Evolutionary conservation across 2,329 filamentous ascomycete genomes (phyloP), one percentile per base, ranked within the genome.

Genomic region (Kalmusia sp.): DNA sequence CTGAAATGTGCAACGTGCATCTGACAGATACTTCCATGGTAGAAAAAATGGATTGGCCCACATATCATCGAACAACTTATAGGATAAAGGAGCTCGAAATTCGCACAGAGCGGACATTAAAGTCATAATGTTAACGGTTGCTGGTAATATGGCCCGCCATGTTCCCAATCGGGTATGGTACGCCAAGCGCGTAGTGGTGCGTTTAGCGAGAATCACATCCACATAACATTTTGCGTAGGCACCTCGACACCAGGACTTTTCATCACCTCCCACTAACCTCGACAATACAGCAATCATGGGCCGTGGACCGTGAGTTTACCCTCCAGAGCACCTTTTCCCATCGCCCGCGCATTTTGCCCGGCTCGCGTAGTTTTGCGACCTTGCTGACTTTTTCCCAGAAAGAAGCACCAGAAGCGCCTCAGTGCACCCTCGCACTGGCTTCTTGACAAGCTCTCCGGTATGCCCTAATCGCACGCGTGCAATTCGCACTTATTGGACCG

Each of bases 361-460:
- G 12, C 27, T 17, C 9, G 22, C 21, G 21, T 33, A 7, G 4
- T 6, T 33, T 41, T 34, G 37, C 27, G 28, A 51, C 48, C 41
- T 52, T 35, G 34, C 52, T 62, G 28, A 60, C 50, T 43, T 31
- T 30, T 9, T 28, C 62, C 67, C 77, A 93, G 90, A 83, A 96
- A 95, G 88, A 97, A 97, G 90, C 95, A 99, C 85, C 93, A 98
- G 84, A 98, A 99, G 93, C 93, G 95, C 87, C 87, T 98, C 79
- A 95, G 91, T 84, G 95, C 95, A 80, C 95, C 95, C 79, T 96
- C 91, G 80, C 95, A 98, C 90, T 99, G 95, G 95, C 91, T 99
- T 79, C 87, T 99, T 81, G 95, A 99, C 91, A 99, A 99, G 84
- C 87, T 99, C 79, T 96, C 92, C 81, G 95, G 95, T 73, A 69